These are phyloP conservation scores for Camellia lanceoleosa DNA, from an alignment of 148 eudicot species.

Conservation along the genomic window DNA sequence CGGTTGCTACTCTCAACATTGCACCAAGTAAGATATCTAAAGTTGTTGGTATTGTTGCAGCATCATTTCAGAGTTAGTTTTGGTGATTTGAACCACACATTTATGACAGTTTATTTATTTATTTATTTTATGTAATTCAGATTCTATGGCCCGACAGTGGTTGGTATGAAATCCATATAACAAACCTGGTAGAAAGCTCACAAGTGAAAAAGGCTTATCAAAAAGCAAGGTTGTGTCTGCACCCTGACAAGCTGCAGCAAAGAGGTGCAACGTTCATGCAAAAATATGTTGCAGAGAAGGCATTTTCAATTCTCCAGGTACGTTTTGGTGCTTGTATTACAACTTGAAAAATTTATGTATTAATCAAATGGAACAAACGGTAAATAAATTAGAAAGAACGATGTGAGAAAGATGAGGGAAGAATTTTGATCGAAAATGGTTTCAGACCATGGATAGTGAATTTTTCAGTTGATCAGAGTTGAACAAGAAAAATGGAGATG, in stretches of 20 bases:
- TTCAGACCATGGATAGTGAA: background rate
- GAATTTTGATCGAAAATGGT: background rate
- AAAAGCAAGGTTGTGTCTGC: conserved; percentile 53
- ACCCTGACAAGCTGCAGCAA: conserved; percentile 67
- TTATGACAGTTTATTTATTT: background rate
- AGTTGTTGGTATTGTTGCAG: background rate
- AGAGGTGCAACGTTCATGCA: conserved; percentile 45
- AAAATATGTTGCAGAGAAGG: conserved; percentile 48
- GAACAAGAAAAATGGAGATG: background rate
- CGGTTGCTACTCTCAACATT: conserved; percentile 50
- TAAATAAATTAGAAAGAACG: background rate
- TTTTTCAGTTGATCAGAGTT: background rate
- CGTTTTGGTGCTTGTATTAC: background rate
- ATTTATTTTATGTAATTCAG: conserved; percentile 20
- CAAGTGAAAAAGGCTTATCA: conserved; percentile 60
- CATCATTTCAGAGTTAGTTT: background rate
- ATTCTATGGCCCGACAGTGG: conserved; percentile 55
- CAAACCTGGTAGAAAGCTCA: conserved; percentile 32
- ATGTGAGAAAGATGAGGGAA: background rate
- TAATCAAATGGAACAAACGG: background rate
- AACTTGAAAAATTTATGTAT: background rate
- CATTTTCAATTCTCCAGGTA: conserved; percentile 57
- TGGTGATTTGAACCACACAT: background rate
- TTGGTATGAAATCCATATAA: conserved; percentile 38
- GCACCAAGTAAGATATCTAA: conserved; percentile 41